phyloP scores from a whole-genome alignment of 2,329 filamentous ascomycete genomes.

The Tolypocladium pustulatum region DNA sequence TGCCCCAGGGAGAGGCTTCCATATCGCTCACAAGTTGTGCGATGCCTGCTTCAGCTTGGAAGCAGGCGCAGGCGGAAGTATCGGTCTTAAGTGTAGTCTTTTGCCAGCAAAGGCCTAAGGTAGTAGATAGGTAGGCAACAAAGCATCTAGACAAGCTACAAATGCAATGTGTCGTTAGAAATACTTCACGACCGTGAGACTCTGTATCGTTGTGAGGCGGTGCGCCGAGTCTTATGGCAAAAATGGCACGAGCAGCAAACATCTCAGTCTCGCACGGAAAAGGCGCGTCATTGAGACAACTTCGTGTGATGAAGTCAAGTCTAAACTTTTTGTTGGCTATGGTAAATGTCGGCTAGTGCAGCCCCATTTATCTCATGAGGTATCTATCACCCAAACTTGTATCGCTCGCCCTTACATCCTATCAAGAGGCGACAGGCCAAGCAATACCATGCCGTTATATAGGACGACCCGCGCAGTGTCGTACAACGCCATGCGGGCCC shows the following conservation, averaged over 20 bases:
- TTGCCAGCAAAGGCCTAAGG: neutral
- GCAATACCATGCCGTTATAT: slow-evolving; percentile 70
- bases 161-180: neutral
- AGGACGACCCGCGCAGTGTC: slow-evolving; percentile 65
- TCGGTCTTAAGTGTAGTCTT: neutral
- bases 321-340: neutral
- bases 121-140: neutral
- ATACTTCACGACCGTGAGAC: neutral
- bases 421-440: slow-evolving; percentile 71
- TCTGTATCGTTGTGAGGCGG: neutral
- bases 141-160: neutral
- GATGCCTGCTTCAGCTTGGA: neutral
- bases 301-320: neutral
- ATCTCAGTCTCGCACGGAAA: neutral
- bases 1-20: neutral
- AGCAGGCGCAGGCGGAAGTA: neutral
- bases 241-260: neutral
- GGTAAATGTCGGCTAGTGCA: neutral
- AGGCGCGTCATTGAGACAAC: neutral
- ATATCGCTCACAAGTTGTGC: no score
- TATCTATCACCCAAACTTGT: neutral
- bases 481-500: slow-evolving; percentile 44
- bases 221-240: neutral
- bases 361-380: neutral
- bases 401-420: slow-evolving; percentile 11